These are phyloP conservation scores for Nitzschia sp. DNA, from an alignment of 108 stramenopile species.

Conservation along the genomic window DNA sequence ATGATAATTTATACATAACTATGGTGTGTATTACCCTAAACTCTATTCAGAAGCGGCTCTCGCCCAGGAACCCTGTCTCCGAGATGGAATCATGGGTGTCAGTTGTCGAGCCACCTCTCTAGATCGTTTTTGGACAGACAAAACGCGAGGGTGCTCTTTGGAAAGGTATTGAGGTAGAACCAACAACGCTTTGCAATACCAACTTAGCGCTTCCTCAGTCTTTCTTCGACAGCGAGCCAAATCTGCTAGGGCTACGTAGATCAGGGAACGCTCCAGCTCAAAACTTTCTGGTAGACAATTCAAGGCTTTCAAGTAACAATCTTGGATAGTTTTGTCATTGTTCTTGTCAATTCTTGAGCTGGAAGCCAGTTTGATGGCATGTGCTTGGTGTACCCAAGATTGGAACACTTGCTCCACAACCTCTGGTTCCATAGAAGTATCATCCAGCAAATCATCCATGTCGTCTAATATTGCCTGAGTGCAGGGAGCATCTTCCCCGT, in stretches of 20 bases:
- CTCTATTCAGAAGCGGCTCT: too few relatives aligned
- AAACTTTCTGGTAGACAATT: neutral
- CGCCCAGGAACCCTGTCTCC: too few relatives aligned
- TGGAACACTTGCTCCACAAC: conserved; percentile 2
- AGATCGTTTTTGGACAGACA: neutral
- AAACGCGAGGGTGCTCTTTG: conserved; percentile 2
- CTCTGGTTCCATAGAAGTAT: neutral
- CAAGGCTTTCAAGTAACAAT: neutral
- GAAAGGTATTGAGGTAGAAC: conserved; percentile 6
- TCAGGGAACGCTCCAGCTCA: neutral
- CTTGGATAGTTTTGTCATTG: neutral
- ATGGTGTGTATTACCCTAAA: too few relatives aligned
- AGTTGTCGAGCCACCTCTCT: neutral
- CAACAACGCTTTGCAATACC: conserved; percentile 10
- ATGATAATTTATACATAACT: too few relatives aligned
- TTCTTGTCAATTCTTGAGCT: neutral
- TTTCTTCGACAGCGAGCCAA: neutral
- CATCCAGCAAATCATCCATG: conserved; percentile 5
- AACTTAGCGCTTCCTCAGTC: conserved; percentile 4
- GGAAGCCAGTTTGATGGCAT: neutral
- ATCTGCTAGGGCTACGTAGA: conserved; percentile 5
- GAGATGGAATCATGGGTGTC: conserved; percentile 1
- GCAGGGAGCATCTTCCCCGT: neutral
- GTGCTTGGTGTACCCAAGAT: conserved; percentile 4
- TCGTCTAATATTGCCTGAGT: conserved; percentile 10